Evolutionary conservation across 768 basidiomycete genomes (phyloP).

Genomic region (Leccinellum luteum): DNA sequence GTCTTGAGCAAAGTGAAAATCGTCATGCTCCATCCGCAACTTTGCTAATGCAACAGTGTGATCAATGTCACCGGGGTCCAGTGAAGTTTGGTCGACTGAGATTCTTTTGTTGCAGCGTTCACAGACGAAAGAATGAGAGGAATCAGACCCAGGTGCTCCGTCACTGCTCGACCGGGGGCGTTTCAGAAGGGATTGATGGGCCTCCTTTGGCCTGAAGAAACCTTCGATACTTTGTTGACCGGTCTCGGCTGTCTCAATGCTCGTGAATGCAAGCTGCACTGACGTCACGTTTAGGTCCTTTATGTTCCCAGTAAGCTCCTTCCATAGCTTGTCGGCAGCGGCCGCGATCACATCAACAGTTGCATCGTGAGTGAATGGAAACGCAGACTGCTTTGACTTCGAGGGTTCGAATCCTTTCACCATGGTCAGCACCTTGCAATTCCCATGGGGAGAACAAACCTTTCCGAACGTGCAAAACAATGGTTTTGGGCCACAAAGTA

Average conservation of each 20-base stretch:
- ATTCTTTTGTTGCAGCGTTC: conserved; percentile 54
- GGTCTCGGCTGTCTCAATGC: conserved; percentile 67
- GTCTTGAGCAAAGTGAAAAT: conserved; percentile 87
- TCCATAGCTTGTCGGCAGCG: conserved; percentile 81
- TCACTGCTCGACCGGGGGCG: conserved; percentile 37
- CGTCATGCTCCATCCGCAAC: conserved; percentile 71
- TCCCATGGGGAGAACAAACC: conserved; percentile 38
- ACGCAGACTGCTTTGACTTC: conserved; percentile 81
- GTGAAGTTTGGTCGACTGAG: conserved; percentile 26
- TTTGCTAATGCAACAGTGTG: conserved; percentile 37
- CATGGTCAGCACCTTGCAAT: conserved; percentile 1
- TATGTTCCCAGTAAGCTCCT: conserved; percentile 68
- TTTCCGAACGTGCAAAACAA: conserved; percentile 76
- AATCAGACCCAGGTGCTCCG: neutral
- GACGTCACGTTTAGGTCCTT: conserved; percentile 63
- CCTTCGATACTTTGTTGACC: conserved; percentile 89
- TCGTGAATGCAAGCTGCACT: conserved; percentile 72
- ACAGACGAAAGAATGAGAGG: conserved; percentile 49
- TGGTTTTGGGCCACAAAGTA: conserved; percentile 88
- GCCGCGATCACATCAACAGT: conserved; percentile 74
- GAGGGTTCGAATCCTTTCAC: conserved; percentile 58
- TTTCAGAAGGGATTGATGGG: conserved; percentile 32
- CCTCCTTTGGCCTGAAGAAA: conserved; percentile 57
- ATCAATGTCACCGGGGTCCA: conserved; percentile 23
- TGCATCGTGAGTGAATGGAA: conserved; percentile 77